These are phyloP conservation scores for Gossypium rotundifolium DNA, from an alignment of 345 rosid genomes.

Conservation along the genomic window DNA sequence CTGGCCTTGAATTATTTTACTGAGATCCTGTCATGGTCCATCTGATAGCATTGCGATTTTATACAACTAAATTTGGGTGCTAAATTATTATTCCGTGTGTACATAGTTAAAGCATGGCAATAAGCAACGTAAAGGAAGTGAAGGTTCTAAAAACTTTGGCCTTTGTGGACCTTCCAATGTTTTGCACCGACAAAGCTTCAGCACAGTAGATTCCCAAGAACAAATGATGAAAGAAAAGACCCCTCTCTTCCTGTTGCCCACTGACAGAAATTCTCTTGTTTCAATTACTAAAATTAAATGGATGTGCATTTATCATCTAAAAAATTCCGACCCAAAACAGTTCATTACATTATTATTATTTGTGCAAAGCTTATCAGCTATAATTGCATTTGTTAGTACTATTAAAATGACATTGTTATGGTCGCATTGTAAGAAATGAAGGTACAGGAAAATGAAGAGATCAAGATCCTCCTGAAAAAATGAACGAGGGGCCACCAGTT, in stretches of 20 bases:
- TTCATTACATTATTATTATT: neutral
- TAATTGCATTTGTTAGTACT: neutral
- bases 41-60: neutral
- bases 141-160: neutral
- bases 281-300: neutral
- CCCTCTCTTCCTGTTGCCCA: neutral
- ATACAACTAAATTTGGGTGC: neutral
- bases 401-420: neutral
- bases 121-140: conserved; percentile 1
- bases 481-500: neutral
- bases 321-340: neutral
- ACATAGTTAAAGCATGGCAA: neutral
- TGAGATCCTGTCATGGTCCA: neutral
- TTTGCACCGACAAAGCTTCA: conserved; percentile 23
- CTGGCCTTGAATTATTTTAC: neutral
- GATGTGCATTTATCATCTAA: neutral
- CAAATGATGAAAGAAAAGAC: neutral
- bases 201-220: neutral
- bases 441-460: conserved; percentile 20
- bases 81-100: neutral
- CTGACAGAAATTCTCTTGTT: neutral
- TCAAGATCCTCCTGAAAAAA: neutral
- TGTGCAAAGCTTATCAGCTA: neutral
- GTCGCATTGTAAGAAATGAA: neutral
- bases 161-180: conserved; percentile 5